Conservation (phyloP, 192 early-diverging fungal species). For the Rhizophlyctis rosea region DNA sequence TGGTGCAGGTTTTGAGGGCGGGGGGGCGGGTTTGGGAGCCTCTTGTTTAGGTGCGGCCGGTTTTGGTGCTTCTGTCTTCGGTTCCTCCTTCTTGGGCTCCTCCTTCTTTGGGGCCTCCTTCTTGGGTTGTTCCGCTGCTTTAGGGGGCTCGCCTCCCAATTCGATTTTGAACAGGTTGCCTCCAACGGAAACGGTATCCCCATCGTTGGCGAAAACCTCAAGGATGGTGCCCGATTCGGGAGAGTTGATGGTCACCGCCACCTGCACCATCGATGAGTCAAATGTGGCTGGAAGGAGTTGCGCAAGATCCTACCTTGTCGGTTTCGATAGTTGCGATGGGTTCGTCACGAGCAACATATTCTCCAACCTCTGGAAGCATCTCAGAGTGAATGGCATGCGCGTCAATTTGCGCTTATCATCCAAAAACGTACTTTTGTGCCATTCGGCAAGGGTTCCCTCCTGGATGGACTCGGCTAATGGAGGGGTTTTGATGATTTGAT, state of each 20-base stretch:
- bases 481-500: conserved; percentile 88
- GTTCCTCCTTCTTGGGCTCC: conserved; percentile 22
- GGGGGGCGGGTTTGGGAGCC: conserved; percentile 29
- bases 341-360: conserved; percentile 92
- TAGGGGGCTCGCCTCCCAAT: conserved; percentile 61
- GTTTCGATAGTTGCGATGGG: conserved; percentile 97
- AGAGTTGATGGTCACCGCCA: conserved; percentile 97
- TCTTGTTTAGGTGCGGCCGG: conserved; percentile 32
- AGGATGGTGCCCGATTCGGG: conserved; percentile 86
- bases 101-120: conserved; percentile 11
- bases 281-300: not conserved
- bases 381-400: too few species aligned
- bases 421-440: conserved; percentile 91
- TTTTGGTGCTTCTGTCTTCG: conserved; percentile 14
- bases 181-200: conserved; percentile 86
- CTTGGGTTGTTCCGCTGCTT: conserved; percentile 15
- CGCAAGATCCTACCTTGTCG: conserved; percentile 72
- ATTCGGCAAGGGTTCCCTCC: conserved; percentile 93
- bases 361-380: conserved; percentile 76
- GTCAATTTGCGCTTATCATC: too few species aligned
- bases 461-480: conserved; percentile 98
- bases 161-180: conserved; percentile 94
- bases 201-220: conserved; percentile 78
- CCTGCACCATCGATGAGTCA: conserved; percentile 36
- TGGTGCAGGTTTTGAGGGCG: conserved; percentile 15